Percentiles rank a stretch among this genome's conserved stretches.
phyloP scores from a whole-genome alignment of 176 grass and related monocot species.

The Neostapfia colusana region DNA sequence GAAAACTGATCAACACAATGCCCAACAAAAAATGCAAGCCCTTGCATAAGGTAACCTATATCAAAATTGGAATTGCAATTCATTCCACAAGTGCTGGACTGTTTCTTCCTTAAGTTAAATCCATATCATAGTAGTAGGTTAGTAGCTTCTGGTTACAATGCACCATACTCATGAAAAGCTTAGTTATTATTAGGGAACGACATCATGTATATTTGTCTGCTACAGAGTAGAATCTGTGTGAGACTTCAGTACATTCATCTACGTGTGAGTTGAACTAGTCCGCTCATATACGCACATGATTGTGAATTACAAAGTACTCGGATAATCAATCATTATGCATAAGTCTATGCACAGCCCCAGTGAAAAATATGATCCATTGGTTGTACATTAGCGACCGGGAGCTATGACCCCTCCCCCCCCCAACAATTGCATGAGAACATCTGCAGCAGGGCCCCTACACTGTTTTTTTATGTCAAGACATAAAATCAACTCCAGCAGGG shows the following conservation, averaged over 20 bases:
- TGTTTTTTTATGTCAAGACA: too few species aligned
- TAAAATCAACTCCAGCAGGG: too few species aligned
- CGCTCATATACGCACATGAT: not conserved
- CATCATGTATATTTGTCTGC: not conserved
- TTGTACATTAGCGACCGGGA: not conserved
- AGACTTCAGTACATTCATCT: not conserved
- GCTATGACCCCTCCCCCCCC: not conserved
- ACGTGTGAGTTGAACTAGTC: not conserved
- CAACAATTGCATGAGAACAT: not conserved
- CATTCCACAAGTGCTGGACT: not conserved
- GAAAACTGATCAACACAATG: not conserved
- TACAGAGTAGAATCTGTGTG: too few species aligned
- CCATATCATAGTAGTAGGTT: not conserved
- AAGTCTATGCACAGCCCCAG: not conserved
- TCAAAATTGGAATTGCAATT: not conserved
- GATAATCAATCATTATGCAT: not conserved
- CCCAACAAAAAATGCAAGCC: not conserved
- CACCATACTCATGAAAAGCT: not conserved
- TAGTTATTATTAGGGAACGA: not conserved
- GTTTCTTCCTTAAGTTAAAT: not conserved
- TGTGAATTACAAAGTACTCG: not conserved
- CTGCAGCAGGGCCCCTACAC: too few species aligned
- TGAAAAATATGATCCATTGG: not conserved
- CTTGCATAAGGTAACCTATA: not conserved
- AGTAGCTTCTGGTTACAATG: not conserved